Base-by-base conservation (phyloP, 169 alveolate genomes). In the Cryptosporidium canis region DNA sequence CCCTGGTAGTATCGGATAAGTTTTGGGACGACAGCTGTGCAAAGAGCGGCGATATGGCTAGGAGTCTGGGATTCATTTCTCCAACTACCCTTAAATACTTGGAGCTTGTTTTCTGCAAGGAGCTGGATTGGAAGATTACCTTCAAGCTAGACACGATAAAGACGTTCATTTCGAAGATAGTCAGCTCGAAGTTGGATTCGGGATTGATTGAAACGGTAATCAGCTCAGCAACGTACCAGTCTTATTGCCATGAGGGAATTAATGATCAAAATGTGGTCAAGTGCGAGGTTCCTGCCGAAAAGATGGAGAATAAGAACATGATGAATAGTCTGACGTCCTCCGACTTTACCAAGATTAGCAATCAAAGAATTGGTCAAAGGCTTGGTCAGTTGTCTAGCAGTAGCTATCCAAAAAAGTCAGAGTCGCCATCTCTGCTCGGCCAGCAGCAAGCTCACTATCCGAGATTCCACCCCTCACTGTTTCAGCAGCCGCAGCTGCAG, bases 1-100 rank as follows among this genome's bases (percentile, higher is more conserved):
- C 87, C 11, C 53, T 77, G 21, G 16, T 77, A n/a, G 7, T 77
- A 39, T 77, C 87, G 12, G 87, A 77, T 61, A 77, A 77, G 39
- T 33, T 58, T 9, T 77, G 87, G 87, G 87, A 77, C n/a, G 87
- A 77, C 33, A 77, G 55, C 11, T 77, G 87, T 39, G 87, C 71
- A 29, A 77, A 77, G 24, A 77, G 64, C 61, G 87, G 77, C 12
- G 87, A 77, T 58, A 21, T 77, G 21, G 56, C 87, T 0, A 55
- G 37, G 33, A 77, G 41, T 11, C 37, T 77, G 11, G 87, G 87
- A 0, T 77, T 77, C 21, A 44, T 77, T 11, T 77, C 87, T 41
- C 87, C 87, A 12, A n/a, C 33, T 9, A 21, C 39, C 14, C 24
- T 77, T 29, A 58, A 27, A 11, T 58, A 77, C 45, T 39, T 77